Evolutionary conservation across 306 rosid species (phyloP), one percentile per base, ranked within the genome.

Genomic region (Erythrophleum fordii): DNA sequence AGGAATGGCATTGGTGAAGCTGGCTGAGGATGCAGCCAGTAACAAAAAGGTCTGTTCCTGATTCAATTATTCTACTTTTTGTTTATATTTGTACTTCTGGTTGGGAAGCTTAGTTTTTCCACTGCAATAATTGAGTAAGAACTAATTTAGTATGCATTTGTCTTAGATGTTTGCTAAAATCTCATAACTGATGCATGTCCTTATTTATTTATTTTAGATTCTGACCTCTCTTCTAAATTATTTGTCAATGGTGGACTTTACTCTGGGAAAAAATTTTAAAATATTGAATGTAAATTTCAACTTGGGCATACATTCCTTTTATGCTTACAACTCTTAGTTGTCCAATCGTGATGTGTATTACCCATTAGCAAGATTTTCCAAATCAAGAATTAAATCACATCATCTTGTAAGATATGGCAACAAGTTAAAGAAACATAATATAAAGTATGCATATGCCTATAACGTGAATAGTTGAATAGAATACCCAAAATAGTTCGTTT

Each of bases 21-120:
- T 76, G 73, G 99, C 99, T 11, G 97, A 92, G 89, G 99, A 95
- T 87, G 97, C 97, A 69, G 99, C 97, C 69, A 92, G 97, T 85
- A 95, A 80, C 85, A 95, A 87, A 85, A 95, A 89, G 97, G 99
- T 92, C 37, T 35, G 58, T 84, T 53, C 72, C 55, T 73, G 81
- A 53, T 81, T 48, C 48, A 65, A 11, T 34, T 67, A 79, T 74
- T 58, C 56, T 69, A 28, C 62, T 28, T 26, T 80, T 77, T 72
- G 28, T 20, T 72, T 76, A 45, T 73, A 64, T n/a, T 39, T 25
- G 17, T 20, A 7, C 17, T 77, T 69, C 58, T 69, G 69, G 46
- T 46, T 44, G 77, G 49, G 68, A 80, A 81, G 65, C 31, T 71
- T 61, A 68, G 20, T 22, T 76, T 71, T 60, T 78, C 49, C 25